Conservation (phyloP, 2,329 filamentous ascomycete species). For the Canariomyces notabilis region DNA sequence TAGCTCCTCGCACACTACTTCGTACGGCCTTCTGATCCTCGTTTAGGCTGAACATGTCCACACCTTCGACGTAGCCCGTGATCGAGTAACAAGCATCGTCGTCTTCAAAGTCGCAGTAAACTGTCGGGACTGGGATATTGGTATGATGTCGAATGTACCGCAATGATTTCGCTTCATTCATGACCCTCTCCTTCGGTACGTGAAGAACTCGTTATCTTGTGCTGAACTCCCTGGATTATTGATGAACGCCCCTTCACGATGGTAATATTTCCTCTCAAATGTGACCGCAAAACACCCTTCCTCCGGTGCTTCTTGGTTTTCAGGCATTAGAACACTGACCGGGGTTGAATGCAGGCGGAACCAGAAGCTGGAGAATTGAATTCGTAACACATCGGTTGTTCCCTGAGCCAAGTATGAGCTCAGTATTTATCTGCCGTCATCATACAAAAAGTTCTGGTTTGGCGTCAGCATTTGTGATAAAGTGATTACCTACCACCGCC, state of each 20-base stretch:
- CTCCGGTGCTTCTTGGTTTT: too few relatives aligned
- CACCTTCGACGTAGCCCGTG: conserved; percentile 30
- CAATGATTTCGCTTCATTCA: conserved; percentile 29
- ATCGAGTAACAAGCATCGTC: conserved; percentile 30
- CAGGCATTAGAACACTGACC: too few relatives aligned
- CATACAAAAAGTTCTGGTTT: too few relatives aligned
- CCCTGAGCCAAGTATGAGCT: too few relatives aligned
- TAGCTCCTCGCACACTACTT: conserved; percentile 25
- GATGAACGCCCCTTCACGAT: conserved; percentile 26
- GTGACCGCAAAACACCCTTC: too few relatives aligned
- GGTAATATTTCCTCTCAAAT: conserved; percentile 32
- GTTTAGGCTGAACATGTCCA: conserved; percentile 27
- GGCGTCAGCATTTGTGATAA: too few relatives aligned
- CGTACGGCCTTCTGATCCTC: conserved; percentile 26
- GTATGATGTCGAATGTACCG: conserved; percentile 25
- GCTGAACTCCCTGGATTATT: conserved; percentile 29
- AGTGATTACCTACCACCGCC: too few relatives aligned
- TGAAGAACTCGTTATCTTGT: too few relatives aligned
- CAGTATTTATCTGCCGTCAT: too few relatives aligned
- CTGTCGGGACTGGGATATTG: conserved; percentile 27
- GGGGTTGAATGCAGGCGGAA: too few relatives aligned
- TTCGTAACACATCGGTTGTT: too few relatives aligned
- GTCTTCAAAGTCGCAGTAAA: conserved; percentile 29
- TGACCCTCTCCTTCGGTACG: conserved; percentile 29
- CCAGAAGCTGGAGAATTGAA: too few relatives aligned